Percentiles rank a stretch among this genome's conserved stretches.
These are phyloP conservation scores for Aspergillus carbonarius DNA, from an alignment of 2,329 filamentous ascomycete genomes.

Conservation along the genomic window DNA sequence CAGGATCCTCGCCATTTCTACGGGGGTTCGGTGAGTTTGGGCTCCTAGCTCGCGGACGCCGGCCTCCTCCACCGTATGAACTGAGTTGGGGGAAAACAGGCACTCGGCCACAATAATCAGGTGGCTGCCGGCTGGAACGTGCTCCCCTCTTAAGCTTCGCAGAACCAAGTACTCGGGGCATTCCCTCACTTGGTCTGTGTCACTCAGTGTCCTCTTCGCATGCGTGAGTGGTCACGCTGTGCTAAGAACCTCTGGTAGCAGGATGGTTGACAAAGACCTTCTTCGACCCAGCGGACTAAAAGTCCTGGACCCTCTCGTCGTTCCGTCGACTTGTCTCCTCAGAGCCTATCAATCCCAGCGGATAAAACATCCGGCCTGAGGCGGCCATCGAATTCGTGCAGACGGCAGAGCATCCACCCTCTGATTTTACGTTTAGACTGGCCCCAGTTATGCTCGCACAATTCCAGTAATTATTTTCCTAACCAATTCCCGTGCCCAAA, in stretches of 20 bases:
- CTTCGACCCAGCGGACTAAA: slow-evolving; percentile 2
- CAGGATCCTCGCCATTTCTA: background rate
- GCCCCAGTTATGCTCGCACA: background rate
- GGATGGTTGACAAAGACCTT: background rate
- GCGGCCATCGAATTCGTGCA: slow-evolving; percentile 14
- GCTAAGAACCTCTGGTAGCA: background rate
- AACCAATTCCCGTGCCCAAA: no score
- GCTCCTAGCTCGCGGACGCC: no score
- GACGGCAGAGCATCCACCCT: background rate
- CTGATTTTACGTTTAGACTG: background rate
- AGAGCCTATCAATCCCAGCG: slow-evolving; percentile 11
- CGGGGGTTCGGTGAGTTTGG: background rate
- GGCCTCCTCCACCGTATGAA: background rate
- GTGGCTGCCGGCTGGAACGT: background rate
- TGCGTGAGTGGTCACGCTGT: background rate
- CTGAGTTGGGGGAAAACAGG: background rate
- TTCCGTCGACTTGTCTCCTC: background rate
- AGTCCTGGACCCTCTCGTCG: background rate
- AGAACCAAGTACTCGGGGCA: background rate
- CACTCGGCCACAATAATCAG: background rate
- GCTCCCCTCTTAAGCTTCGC: background rate
- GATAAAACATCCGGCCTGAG: slow-evolving; percentile 10
- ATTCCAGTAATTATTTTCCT: background rate
- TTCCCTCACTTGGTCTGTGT: background rate
- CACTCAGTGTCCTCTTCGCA: background rate